Evolutionary conservation across 805 yeast genomes (phyloP).

Genomic region (Suhomyces vadensis): DNA sequence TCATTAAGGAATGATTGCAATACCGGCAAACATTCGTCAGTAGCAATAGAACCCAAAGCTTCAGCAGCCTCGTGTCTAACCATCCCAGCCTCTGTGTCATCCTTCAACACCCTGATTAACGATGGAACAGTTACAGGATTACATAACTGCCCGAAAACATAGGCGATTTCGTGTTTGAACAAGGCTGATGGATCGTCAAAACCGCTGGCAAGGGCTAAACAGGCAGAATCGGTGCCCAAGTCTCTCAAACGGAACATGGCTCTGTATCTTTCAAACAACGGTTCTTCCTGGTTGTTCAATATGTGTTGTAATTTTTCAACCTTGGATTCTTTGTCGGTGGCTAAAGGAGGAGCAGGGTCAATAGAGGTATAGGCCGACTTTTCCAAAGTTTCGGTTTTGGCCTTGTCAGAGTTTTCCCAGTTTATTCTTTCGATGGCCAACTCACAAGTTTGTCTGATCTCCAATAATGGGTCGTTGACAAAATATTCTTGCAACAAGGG

Average conservation of each 20-base stretch:
- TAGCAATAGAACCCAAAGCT: constrained; percentile 95
- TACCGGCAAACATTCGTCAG: constrained; percentile 91
- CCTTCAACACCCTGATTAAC: constrained; percentile 75
- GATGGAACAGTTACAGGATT: constrained; percentile 91
- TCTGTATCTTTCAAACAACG: constrained; percentile 92
- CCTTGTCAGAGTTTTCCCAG: constrained; percentile 78
- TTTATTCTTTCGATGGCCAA: constrained; percentile 91
- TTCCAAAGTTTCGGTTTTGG: constrained; percentile 70
- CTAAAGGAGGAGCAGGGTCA: constrained; percentile 98
- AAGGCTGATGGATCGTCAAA: constrained; percentile 88
- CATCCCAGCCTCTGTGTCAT: constrained; percentile 89
- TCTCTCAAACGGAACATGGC: constrained; percentile 98
- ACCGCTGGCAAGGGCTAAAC: constrained; percentile 87
- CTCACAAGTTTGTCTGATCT: constrained; percentile 96
- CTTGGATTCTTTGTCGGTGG: constrained; percentile 54
- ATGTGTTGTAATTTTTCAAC: constrained; percentile 65
- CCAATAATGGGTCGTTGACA: constrained; percentile 75
- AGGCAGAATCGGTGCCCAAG: constrained; percentile 89
- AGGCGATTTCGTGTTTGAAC: constrained; percentile 97
- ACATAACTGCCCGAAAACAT: constrained; percentile 95
- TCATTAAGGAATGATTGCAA: constrained; percentile 78
- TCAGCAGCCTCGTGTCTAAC: constrained; percentile 99
- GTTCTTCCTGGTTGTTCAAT: constrained; percentile 72
- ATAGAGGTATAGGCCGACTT: constrained; percentile 79
- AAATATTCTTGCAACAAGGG: constrained; percentile 62